phyloP scores from a whole-genome alignment of 2,329 filamentous ascomycete genomes.

The Epichloe scottii region DNA sequence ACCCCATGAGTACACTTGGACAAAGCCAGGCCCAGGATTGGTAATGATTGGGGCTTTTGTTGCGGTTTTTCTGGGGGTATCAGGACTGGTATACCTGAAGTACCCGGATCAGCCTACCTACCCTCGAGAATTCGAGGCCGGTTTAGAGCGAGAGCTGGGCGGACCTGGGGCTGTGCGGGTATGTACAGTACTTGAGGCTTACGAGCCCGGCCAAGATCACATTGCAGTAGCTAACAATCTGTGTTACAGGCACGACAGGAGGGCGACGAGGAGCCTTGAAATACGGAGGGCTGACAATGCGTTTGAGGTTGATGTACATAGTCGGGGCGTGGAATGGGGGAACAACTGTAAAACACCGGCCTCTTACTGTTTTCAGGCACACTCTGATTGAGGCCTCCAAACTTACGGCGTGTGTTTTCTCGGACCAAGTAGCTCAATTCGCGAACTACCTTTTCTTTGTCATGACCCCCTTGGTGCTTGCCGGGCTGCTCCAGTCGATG shows the following conservation, averaged over 20 bases:
- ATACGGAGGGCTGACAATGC: conserved; percentile 2
- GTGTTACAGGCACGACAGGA: conserved; percentile 36
- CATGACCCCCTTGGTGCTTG: not conserved
- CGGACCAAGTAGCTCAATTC: not conserved
- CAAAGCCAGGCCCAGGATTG: conserved; percentile 55
- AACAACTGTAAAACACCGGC: not conserved
- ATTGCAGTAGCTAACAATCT: not conserved
- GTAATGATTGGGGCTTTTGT: conserved; percentile 59
- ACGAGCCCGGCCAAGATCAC: not conserved
- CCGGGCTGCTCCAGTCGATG: not conserved
- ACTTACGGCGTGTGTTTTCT: not conserved
- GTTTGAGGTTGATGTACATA: conserved; percentile 24
- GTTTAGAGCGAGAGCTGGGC: conserved; percentile 63
- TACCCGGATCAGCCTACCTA: conserved; percentile 62
- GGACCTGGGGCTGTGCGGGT: conserved; percentile 55
- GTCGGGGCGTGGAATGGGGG: conserved; percentile 7
- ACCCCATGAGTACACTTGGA: conserved; percentile 78
- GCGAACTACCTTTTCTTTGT: conserved; percentile 1
- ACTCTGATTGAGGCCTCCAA: not conserved
- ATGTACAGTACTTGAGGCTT: conserved; percentile 22
- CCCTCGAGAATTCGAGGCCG: conserved; percentile 59
- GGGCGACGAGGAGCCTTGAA: conserved; percentile 42
- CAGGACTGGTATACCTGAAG: conserved; percentile 52
- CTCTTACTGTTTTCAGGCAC: not conserved
- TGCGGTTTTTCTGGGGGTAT: conserved; percentile 47